Percentiles rank a stretch among this genome's conserved stretches.
phyloP scores from a whole-genome alignment of 148 eudicot genomes.

The Camellia japonica region DNA sequence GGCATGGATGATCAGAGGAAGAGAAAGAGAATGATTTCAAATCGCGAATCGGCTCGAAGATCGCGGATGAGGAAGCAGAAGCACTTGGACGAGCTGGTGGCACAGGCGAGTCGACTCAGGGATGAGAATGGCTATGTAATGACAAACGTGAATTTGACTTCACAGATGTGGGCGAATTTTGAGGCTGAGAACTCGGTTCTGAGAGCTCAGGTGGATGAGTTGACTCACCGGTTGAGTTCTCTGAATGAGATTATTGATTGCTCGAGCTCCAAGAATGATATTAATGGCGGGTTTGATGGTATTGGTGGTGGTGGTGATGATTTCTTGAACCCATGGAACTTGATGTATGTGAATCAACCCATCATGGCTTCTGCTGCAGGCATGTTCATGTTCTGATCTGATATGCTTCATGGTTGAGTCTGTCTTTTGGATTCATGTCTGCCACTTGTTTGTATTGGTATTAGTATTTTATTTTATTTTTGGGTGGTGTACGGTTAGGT shows the following conservation, averaged over 20 bases:
- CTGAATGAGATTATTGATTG: conserved; percentile 46
- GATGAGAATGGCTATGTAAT: conserved; percentile 38
- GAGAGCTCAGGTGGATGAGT: conserved; percentile 59
- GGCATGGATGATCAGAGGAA: conserved; percentile 47
- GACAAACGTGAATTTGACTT: conserved; percentile 27
- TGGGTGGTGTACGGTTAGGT: not conserved
- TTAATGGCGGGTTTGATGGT: not conserved
- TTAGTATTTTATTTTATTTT: not conserved
- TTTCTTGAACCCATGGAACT: conserved; percentile 34
- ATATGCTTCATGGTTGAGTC: no score
- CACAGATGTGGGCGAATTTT: conserved; percentile 36
- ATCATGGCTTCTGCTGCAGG: conserved; percentile 33
- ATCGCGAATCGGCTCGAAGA: conserved; percentile 68
- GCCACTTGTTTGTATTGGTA: not conserved
- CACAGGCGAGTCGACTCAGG: conserved; percentile 33
- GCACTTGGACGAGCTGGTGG: conserved; percentile 50
- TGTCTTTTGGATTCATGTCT: not conserved
- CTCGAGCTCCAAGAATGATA: not conserved
- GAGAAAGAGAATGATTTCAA: conserved; percentile 69
- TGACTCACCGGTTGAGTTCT: conserved; percentile 48
- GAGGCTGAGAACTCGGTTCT: conserved; percentile 74
- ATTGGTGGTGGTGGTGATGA: conserved; percentile 17
- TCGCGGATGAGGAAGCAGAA: conserved; percentile 62
- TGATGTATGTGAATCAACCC: conserved; percentile 24
- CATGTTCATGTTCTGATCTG: conserved; percentile 17